Evolutionary conservation across 768 basidiomycete species (phyloP), one percentile per base, ranked within the genome.

Genomic region (Dioszegia aurantiaca): DNA sequence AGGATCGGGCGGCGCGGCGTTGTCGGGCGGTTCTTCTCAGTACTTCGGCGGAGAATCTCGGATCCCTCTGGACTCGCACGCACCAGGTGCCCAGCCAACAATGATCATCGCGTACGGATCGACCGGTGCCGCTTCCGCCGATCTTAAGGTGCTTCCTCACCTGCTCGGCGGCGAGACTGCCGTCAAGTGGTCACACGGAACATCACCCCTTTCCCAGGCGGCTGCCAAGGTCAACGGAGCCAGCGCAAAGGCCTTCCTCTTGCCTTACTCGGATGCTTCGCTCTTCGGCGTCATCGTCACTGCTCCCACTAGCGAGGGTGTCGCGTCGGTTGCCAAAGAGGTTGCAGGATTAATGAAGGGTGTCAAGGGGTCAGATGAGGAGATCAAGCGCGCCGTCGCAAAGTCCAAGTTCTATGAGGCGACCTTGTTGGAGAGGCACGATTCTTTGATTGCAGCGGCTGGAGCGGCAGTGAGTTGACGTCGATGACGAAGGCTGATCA

Each of bases 21-120:
- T 79, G 17, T 33, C 79, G 4, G 69, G 80, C 17, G 73, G 81
- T 23, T 62, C 65, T 10, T 69, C 86, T 79, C 66, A 75, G 55
- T 87, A 86, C 81, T 89, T 84, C 72, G 94, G 94, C 64, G 94
- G 93, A 24, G 88, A 94, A 79, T 85, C 84, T 46, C 86, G 93
- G 48, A 74, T 90, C n/a, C 76, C 79, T n/a, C 40, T 42, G 6
- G 40, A 42, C 14, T 80, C 82, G 60, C 79, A 83, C 56, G 78
- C 79, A 45, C 83, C 83, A 16, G 47, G 59, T 17, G 67, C 75
- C 30, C 85, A 83, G 14, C 78, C 79, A 11, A 89, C 89, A 10
- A 79, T 91, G 45, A 88, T 97, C 77, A 83, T 97, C 72, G 94
- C 92, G 6, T 90, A 86, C 70, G 94, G 94, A 28, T 79, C 82